Base-by-base conservation (phyloP, 148 eudicot genomes). In the Camellia japonica region DNA sequence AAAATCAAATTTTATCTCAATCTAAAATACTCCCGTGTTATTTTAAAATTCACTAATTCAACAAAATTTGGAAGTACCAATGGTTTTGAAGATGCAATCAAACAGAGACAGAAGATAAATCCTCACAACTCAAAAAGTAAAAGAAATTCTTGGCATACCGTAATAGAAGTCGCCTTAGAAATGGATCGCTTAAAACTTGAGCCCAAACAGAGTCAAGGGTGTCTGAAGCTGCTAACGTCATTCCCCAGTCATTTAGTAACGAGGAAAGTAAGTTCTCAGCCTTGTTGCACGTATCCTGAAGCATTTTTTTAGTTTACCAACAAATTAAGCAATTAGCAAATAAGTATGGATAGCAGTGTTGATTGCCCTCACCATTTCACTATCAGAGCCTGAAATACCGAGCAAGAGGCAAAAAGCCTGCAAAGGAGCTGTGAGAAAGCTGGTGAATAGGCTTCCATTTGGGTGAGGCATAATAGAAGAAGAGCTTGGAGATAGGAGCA, bases 161-260 rank as follows among this genome's bases (percentile, higher is more conserved):
- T 67, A 92, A 80, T 75, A 94, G 81, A 74, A 91, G 90, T 47
- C 97, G 92, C 78, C 94, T 88, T 68, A 95, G 88, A 80, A 95
- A 93, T 43, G 95, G 98, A 86, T 95, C 98, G 61, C 85, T 78
- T 73, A 93, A 86, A 79, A 88, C 86, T 85, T 91, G 97, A 62
- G 92, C 88, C 98, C 98, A 93, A 69, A 86, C 94, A 86, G 95
- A 90, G 89, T 91, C 87, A 78, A 95, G 94, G 70, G 75, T 76
- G 78, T 89, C 85, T 47, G 90, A 88, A 51, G 87, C 64, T 47
- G 93, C 92, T 80, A 95, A 80, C 60, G 76, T 78, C 73, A 82
- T 82, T 19, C 94, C 98, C 95, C 92, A 89, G 10, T 88, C 82
- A 82, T 85, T 85, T 71, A 93, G 73, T 74, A 91, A 79, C 47